Evolutionary conservation across 139 green algal species (phyloP), one percentile per base, ranked within the genome.

Genomic region (Klebsormidium nitens): DNA sequence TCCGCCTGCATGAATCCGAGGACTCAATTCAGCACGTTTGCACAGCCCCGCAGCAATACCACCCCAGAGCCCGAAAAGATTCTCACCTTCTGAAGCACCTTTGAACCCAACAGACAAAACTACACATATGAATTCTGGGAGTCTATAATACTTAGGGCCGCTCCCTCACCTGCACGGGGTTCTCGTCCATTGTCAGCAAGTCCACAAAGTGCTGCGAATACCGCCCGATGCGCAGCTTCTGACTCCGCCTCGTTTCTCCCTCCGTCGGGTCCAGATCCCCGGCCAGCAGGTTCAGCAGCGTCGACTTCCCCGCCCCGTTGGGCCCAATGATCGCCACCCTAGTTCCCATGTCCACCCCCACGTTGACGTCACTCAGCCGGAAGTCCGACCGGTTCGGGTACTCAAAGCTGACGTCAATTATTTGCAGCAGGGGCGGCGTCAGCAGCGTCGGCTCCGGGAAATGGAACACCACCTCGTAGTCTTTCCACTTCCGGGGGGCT

Each of bases 191-290:
- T 1, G 76, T 69, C 19, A 99, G 85, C 1, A 91, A 87, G 76
- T 99, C 95, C 49, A 99, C 93, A 87, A 99, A 99, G 75, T 98
- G 93, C 87, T 97, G 91, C 1, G 76, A 81, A 76, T 98, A 98
- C 5, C 93, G 82, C 35, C 93, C 95, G 47, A 99, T 91, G 48
- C 95, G 83, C 74, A 99, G 86, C 79, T 95, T 96, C 75, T 95
- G 88, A 44, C 73, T 90, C 23, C 87, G 84, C n/a, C 93, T 79
- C 55, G 80, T 85, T 71, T 97, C 92, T 34, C 94, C 93, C 14
- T 60, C 40, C 3, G 85, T 91, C 19, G 93, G 93, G 34, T 88
- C 74, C 29, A 99, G 78, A 81, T 98, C 95, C 29, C 95, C 91
- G 69, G 86, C 86, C 36, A 98, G 70, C 57, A 99, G 83, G 82